Conservation (phyloP, 495 filamentous ascomycete genomes). For the Daldinia decipiens region DNA sequence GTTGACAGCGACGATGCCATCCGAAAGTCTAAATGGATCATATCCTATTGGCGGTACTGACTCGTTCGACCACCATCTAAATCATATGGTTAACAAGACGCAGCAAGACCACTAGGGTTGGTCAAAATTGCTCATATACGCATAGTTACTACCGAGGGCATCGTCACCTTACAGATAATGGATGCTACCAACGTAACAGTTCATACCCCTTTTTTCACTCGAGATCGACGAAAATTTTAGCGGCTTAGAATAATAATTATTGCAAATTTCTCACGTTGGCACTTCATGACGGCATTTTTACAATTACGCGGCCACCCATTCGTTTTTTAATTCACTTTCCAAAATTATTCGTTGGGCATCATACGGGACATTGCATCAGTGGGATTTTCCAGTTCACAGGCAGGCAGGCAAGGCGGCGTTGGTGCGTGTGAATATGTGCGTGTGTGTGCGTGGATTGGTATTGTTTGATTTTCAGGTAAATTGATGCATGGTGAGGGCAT, state of each 20-base stretch:
- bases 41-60: slow-evolving; percentile 36
- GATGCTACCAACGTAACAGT: slow-evolving; percentile 4
- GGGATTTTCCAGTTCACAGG: slow-evolving; percentile 29
- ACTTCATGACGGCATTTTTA: slow-evolving; percentile 31
- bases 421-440: slow-evolving; percentile 30
- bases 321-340: slow-evolving; percentile 27
- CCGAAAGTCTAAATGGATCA: slow-evolving; percentile 43
- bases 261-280: slow-evolving; percentile 18
- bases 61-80: slow-evolving; percentile 35
- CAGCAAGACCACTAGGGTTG: slow-evolving; percentile 32
- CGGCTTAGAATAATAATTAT: slow-evolving; percentile 30
- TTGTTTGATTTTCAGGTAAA: slow-evolving; percentile 39
- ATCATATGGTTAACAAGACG: slow-evolving; percentile 41
- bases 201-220: slow-evolving; percentile 11
- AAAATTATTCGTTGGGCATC: slow-evolving; percentile 40
- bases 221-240: slow-evolving; percentile 16
- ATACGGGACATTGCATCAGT: slow-evolving; percentile 43
- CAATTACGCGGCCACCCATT: slow-evolving; percentile 21
- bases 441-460: slow-evolving; percentile 28
- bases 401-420: slow-evolving; percentile 37
- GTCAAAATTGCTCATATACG: neutral
- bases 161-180: slow-evolving; percentile 1
- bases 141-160: slow-evolving; percentile 3
- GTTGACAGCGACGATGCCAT: slow-evolving; percentile 46
- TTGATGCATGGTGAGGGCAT: slow-evolving; percentile 40